Percentiles rank a stretch among this genome's conserved stretches.
Evolutionary conservation across 352 stramenopile species (phyloP).

Genomic region (Phytophthora pini): DNA sequence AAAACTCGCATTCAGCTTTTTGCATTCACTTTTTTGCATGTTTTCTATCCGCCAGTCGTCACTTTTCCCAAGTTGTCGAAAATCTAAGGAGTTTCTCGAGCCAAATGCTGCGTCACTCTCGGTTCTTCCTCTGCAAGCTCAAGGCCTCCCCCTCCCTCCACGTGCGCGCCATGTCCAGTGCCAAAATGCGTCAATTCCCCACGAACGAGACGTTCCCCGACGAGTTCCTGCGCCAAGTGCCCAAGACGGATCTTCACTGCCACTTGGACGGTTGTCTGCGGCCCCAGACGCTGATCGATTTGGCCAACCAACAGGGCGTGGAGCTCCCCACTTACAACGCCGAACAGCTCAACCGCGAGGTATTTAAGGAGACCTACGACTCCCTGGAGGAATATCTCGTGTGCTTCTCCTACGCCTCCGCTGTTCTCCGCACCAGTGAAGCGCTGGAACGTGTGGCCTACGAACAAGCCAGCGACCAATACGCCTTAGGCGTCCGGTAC

Average conservation of each 20-base stretch:
- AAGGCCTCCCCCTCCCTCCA: neutral
- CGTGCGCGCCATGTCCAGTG: constrained; percentile 16
- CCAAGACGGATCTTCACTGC: constrained; percentile 89
- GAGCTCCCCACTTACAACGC: constrained; percentile 81
- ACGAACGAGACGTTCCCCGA: constrained; percentile 67
- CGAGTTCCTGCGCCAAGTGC: constrained; percentile 73
- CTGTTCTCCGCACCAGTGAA: constrained; percentile 61
- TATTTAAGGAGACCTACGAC: constrained; percentile 87
- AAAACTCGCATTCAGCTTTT: constrained; percentile 1
- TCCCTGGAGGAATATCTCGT: constrained; percentile 86
- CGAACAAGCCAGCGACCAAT: constrained; percentile 86
- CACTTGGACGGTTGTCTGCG: constrained; percentile 88
- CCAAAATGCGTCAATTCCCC: constrained; percentile 40
- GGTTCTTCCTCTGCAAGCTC: constrained; percentile 13
- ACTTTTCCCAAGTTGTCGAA: neutral
- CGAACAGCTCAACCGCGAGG: constrained; percentile 51
- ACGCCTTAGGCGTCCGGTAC: constrained; percentile 79
- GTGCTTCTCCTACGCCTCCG: constrained; percentile 81
- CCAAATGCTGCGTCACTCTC: constrained; percentile 16
- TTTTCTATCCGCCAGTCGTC: neutral
- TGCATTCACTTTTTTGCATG: neutral
- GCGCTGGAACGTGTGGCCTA: constrained; percentile 88
- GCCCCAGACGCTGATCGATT: constrained; percentile 82
- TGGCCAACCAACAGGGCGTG: constrained; percentile 76
- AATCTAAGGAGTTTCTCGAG: neutral